Base-by-base conservation (phyloP, 1,284 basidiomycete species). In the Porogramme epimiltina region DNA sequence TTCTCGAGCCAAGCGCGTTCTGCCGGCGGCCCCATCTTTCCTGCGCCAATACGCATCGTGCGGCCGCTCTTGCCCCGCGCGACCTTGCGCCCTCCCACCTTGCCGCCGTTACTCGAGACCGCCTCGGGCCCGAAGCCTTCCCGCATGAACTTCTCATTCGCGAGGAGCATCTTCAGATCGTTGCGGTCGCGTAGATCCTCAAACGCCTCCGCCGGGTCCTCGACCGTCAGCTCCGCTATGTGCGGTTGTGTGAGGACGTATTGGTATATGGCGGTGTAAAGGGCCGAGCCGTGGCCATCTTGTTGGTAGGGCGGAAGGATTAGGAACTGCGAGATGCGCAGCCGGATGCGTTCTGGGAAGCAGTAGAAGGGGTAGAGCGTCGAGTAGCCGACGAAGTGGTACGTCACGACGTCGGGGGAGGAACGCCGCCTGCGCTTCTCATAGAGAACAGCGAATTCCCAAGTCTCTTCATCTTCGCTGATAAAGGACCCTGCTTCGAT, bases 401-500 rank as follows among this genome's bases (percentile, higher is more conserved):
- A 95, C 4, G 87, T 85, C 41, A 72, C 68, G 10, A 76, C 71
- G 53, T 75, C 70, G 13, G 79, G 73, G 15, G 72, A 64, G 44
- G 72, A 71, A 57, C 68, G 75, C 57, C 88, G 79, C 66, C 83
- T 87, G 19, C 93, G 83, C 61, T 89, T 90, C 71, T 97, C 93
- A 65, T 87, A 97, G 87, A 94, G 67, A 1, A 90, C 75, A 41
- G 84, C 78, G 68, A 95, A 95, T 65, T 97, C 92, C 92, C 93
- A 97, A 5, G 79, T 77, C 37, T 94, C 89, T 67, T 95, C 91
- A 22, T 88, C 89, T 62, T 95, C 93, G 58, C 90, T 84, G 56
- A 99, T 92, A 70, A 95, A 98, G 24, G 90, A 93, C 5, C 94
- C 95, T 6, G 85, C 97, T 68, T 99, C 96, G 66, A 99, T 96